These are phyloP conservation scores for Lentinula boryana DNA, from an alignment of 768 basidiomycete genomes.

Conservation along the genomic window DNA sequence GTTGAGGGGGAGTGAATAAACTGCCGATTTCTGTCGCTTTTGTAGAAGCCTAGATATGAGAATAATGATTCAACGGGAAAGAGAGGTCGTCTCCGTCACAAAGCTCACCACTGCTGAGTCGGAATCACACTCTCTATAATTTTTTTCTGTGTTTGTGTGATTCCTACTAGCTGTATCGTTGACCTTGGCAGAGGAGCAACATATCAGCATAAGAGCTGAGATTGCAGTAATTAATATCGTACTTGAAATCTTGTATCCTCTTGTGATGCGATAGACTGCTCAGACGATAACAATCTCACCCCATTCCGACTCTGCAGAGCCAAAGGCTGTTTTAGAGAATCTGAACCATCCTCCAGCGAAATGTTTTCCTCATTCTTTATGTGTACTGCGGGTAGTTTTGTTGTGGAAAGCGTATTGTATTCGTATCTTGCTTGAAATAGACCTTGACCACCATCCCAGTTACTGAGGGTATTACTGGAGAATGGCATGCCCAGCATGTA, in stretches of 20 bases:
- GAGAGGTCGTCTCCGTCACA: not conserved
- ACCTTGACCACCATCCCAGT: not conserved
- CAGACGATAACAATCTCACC: not conserved
- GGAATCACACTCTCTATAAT: not conserved
- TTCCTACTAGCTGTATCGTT: not conserved
- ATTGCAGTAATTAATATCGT: not conserved
- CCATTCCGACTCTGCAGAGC: not conserved
- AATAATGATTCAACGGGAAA: not conserved
- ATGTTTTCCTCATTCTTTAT: not conserved
- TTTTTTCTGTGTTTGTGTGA: not conserved
- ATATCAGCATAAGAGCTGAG: not conserved
- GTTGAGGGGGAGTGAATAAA: not conserved
- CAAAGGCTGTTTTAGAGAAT: not conserved
- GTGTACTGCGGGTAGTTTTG: not conserved
- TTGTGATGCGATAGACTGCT: not conserved
- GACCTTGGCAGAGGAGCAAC: not conserved
- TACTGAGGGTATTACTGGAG: not conserved
- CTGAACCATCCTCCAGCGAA: not conserved
- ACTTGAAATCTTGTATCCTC: not conserved
- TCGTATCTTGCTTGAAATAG: not conserved
- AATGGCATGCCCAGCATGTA: not conserved
- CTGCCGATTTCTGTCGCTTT: not conserved
- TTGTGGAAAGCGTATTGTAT: not conserved
- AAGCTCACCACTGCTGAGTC: not conserved
- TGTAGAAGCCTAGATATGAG: not conserved